Conservation (phyloP, 2,329 filamentous ascomycete genomes). For the Ilyonectria sp. region DNA sequence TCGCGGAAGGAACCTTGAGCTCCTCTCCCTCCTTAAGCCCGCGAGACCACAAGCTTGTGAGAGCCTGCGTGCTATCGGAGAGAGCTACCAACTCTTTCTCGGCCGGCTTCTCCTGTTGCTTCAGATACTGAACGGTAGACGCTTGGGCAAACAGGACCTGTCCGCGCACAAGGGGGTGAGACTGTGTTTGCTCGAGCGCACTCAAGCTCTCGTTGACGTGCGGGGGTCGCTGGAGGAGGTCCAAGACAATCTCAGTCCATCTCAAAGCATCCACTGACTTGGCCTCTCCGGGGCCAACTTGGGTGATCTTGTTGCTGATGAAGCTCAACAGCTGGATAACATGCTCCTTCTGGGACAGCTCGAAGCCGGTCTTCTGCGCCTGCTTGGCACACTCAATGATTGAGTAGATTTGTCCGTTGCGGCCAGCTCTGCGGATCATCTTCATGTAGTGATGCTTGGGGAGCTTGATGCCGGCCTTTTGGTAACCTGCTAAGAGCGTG, state of each 20-base stretch:
- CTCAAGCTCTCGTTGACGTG: constrained; percentile 50
- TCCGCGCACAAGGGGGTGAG: constrained; percentile 50
- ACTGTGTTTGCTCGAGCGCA: constrained; percentile 42
- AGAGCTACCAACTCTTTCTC: constrained; percentile 47
- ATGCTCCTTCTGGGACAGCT: constrained; percentile 59
- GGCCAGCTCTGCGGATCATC: constrained; percentile 59
- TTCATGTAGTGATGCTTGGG: constrained; percentile 52
- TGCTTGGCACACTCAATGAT: constrained; percentile 67
- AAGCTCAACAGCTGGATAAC: constrained; percentile 49
- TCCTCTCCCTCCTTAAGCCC: constrained; percentile 32
- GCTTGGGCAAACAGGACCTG: constrained; percentile 50
- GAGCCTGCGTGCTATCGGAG: constrained; percentile 48
- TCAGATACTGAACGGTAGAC: constrained; percentile 46
- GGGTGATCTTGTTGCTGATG: constrained; percentile 57
- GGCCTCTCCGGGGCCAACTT: constrained; percentile 51
- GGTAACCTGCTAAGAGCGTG: constrained; percentile 66
- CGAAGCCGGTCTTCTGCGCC: constrained; percentile 62
- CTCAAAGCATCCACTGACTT: constrained; percentile 60
- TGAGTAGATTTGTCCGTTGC: constrained; percentile 58
- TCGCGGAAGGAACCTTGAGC: constrained; percentile 42
- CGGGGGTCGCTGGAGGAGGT: constrained; percentile 62
- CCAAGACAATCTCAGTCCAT: constrained; percentile 64
- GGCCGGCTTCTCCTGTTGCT: constrained; percentile 40
- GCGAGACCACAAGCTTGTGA: constrained; percentile 48
- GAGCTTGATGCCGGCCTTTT: constrained; percentile 59